Percentiles rank a stretch among this genome's conserved stretches.
Evolutionary conservation across 2,329 filamentous ascomycete genomes (phyloP).

Genomic region (Monosporascus sp.): DNA sequence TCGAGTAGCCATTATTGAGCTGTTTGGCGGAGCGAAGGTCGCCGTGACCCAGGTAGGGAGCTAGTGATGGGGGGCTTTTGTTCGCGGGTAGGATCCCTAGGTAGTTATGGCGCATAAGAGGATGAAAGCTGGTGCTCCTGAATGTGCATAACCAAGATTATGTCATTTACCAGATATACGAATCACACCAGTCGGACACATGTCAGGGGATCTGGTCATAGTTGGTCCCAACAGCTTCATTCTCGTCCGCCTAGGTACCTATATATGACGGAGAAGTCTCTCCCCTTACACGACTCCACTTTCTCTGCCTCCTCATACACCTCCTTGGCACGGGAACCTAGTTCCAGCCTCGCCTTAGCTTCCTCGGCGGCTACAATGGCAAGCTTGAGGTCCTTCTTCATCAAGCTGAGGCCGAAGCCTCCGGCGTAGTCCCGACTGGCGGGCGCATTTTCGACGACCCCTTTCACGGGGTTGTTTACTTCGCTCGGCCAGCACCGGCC

Average conservation of each 20-base stretch:
- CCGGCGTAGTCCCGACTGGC: conserved; percentile 70
- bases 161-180: too few relatives aligned
- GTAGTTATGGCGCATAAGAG: too few relatives aligned
- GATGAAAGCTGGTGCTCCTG: neutral
- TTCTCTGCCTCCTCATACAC: conserved; percentile 65
- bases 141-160: neutral
- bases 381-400: conserved; percentile 74
- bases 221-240: conserved; percentile 8
- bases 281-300: conserved; percentile 56
- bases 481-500: conserved; percentile 96
- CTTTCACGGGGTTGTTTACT: conserved; percentile 89
- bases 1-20: too few relatives aligned
- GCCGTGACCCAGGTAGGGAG: too few relatives aligned
- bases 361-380: conserved; percentile 68
- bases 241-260: conserved; percentile 59
- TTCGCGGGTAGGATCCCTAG: too few relatives aligned
- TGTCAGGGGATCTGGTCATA: neutral
- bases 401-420: conserved; percentile 70
- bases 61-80: too few relatives aligned
- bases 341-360: conserved; percentile 58
- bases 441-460: conserved; percentile 71
- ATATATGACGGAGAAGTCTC: conserved; percentile 80
- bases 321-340: conserved; percentile 56
- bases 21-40: too few relatives aligned
- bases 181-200: too few relatives aligned